Evolutionary conservation across 164 flowering plant genomes (phyloP), one percentile per base, ranked within the genome.

Genomic region (Magnolia sinica): DNA sequence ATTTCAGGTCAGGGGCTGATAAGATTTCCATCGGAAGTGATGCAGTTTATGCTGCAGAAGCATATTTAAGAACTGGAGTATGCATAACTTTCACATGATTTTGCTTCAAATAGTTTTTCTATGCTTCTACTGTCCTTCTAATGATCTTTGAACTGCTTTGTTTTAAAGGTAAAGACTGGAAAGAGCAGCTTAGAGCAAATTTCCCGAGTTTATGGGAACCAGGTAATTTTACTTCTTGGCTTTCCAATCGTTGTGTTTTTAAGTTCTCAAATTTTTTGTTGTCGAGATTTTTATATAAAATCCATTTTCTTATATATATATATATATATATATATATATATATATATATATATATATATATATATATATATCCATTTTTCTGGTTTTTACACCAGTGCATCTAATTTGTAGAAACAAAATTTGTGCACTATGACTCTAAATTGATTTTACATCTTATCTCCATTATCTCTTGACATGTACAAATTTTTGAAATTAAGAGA

Each of bases 1-100:
- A 96, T 87, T 96, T 96, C 77, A 87, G 99, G 82, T 96, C 98
- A 66, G 99, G 99, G 77, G 99, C 99, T 71, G 99, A 96, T 82
- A 96, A 96, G 84, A 82, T 96, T 76, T 94, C 98, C 69, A 91
- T 96, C 81, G 99, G 99, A 82, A 96, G 99, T 78, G 98, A 96
- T 83, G 99, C 99, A 70, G 99, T 94, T 78, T 92, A 90, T 89
- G 92, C 94, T 58, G 97, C 98, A 10, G 99, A 96, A 86, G 96
- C 84, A 76, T 92, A 87, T 76, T 49, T 90, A 73, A 92, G 78
- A 87, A 87, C 95, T 50, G 91, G 94, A 83, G 99, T 96, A 89
- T 64, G 93, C 20, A 23, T 70, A 7, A 16, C 18, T 20, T 70
- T 22, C 24, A 11, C 64, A 14, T 49, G 4, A 64, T 67, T 8